Conservation (phyloP, 169 alveolate genomes). For the Toxoplasma gondii region DNA sequence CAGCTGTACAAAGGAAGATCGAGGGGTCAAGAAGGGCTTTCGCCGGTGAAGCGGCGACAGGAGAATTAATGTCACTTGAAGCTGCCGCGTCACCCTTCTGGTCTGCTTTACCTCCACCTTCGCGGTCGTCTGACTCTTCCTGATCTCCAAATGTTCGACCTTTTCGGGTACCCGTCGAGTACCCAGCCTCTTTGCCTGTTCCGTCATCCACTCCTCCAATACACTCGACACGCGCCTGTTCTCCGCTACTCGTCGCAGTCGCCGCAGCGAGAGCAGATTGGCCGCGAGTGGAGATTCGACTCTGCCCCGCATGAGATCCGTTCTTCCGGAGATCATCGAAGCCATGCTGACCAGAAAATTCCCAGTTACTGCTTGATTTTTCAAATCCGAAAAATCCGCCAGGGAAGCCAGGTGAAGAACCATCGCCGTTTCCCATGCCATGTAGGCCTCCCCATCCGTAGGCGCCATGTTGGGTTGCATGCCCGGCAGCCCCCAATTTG, state of each 20-base stretch:
- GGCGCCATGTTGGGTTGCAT: background rate
- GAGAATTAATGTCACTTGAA: background rate
- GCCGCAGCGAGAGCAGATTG: slow-evolving; percentile 24
- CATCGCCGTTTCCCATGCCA: background rate
- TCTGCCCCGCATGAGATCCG: background rate
- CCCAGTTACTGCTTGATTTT: background rate
- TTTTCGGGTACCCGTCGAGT: background rate
- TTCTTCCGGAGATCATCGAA: background rate
- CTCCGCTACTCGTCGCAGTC: background rate
- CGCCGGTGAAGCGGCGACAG: slow-evolving; percentile 7
- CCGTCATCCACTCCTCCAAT: background rate
- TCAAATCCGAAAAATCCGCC: background rate
- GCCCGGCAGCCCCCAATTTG: background rate
- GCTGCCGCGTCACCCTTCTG: background rate
- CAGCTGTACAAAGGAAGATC: slow-evolving; percentile 60
- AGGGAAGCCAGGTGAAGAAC: background rate
- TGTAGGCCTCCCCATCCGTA: background rate
- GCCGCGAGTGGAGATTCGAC: slow-evolving; percentile 8
- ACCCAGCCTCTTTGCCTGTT: slow-evolving; percentile 2
- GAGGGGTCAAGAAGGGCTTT: slow-evolving; percentile 65
- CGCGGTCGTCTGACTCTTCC: background rate
- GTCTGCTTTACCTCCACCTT: background rate
- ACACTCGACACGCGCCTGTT: background rate
- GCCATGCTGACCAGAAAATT: background rate
- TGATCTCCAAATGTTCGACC: background rate